These are phyloP conservation scores for Exserohilum rostratum DNA, from an alignment of 2,329 filamentous ascomycete genomes.

Conservation along the genomic window DNA sequence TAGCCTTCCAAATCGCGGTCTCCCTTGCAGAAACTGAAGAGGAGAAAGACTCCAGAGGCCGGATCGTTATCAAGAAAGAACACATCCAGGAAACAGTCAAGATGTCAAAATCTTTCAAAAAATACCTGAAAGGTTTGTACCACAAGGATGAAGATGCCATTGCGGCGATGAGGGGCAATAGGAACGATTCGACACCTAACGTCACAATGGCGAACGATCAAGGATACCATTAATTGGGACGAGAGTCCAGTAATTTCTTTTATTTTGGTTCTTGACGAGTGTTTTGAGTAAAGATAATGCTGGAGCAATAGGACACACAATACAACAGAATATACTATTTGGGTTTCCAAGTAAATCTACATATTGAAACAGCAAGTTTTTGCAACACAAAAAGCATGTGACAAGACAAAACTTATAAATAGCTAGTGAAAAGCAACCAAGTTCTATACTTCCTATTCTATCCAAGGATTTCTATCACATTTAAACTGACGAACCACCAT, in stretches of 20 bases:
- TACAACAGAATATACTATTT: no score
- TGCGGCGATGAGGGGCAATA: not conserved
- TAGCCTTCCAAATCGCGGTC: conserved; percentile 30
- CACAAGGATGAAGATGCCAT: conserved; percentile 8
- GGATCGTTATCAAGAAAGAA: conserved; percentile 5
- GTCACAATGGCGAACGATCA: not conserved
- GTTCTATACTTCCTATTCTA: no score
- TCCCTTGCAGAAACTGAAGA: conserved; percentile 22
- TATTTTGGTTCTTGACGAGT: no score
- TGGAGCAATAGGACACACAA: not conserved
- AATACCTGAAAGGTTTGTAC: conserved; percentile 16
- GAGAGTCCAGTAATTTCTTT: not conserved
- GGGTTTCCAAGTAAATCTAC: no score
- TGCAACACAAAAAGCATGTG: no score
- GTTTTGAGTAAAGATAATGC: not conserved
- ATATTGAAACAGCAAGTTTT: no score
- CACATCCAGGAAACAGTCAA: conserved; percentile 18
- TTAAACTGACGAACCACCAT: conserved; percentile 41
- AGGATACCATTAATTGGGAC: not conserved
- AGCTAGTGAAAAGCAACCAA: no score
- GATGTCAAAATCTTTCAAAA: conserved; percentile 19
- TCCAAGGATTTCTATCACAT: no score
- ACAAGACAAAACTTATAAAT: no score
- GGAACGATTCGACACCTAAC: not conserved
- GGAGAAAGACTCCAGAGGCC: not conserved